phyloP scores from a whole-genome alignment of 208 protist genomes.

The Angomonas deanei region DNA sequence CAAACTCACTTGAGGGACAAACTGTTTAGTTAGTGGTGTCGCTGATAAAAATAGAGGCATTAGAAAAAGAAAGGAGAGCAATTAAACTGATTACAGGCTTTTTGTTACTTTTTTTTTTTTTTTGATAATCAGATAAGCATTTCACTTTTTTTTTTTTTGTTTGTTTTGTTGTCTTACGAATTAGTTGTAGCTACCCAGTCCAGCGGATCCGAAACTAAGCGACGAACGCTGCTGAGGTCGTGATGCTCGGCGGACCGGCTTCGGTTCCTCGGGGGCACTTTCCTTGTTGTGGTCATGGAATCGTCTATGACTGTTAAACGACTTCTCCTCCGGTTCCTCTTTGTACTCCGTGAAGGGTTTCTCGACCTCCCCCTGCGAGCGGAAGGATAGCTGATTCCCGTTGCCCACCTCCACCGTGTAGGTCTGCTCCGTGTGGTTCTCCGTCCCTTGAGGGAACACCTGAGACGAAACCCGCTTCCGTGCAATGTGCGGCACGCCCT shows the following conservation, averaged over 20 bases:
- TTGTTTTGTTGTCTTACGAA: no score
- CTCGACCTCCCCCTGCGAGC: background rate
- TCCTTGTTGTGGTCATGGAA: background rate
- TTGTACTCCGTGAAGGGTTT: background rate
- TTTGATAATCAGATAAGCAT: no score
- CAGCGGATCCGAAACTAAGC: background rate
- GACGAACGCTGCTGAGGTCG: background rate
- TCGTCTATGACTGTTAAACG: background rate
- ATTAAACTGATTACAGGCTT: no score
- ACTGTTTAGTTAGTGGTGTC: no score
- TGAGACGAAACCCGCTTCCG: conserved; percentile 21
- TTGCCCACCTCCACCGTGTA: background rate
- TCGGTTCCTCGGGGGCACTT: background rate
- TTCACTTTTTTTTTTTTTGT: no score
- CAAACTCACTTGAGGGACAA: no score
- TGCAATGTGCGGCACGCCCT: conserved; percentile 11
- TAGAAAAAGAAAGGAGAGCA: no score
- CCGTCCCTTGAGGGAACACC: conserved; percentile 16
- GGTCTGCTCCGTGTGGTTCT: background rate
- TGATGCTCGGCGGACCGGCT: background rate
- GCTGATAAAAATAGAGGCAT: no score
- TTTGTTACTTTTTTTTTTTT: no score
- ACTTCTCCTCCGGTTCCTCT: background rate
- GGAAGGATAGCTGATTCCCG: background rate
- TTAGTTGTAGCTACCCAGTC: background rate